Percentiles rank a stretch among this genome's conserved stretches.
Conservation (phyloP, 2,329 filamentous ascomycete genomes). For the Talaromyces sp. region DNA sequence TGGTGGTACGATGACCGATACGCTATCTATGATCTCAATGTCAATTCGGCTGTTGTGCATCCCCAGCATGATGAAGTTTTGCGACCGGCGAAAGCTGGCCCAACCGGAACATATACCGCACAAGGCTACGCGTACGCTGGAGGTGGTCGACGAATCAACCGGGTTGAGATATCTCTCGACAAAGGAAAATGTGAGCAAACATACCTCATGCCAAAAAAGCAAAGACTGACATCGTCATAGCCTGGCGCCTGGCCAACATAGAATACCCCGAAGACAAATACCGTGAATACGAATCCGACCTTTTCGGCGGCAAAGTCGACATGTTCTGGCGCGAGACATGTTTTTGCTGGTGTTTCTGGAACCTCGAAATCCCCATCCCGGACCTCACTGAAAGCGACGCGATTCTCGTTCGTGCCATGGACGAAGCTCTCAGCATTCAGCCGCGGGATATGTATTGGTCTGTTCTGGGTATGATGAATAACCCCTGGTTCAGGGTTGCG, state of each 20-base stretch:
- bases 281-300: conserved; percentile 59
- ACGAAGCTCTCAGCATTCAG: conserved; percentile 82
- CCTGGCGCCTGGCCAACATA: conserved; percentile 74
- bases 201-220: not conserved
- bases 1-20: conserved; percentile 90
- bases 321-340: conserved; percentile 76
- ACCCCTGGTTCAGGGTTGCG: conserved; percentile 83
- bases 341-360: conserved; percentile 95
- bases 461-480: conserved; percentile 97
- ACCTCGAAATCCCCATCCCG: conserved; percentile 63
- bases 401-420: conserved; percentile 82
- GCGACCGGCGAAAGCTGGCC: conserved; percentile 46
- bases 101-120: conserved; percentile 57
- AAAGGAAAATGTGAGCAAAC: conserved; percentile 61
- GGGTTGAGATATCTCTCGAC: conserved; percentile 80
- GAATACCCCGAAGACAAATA: conserved; percentile 85
- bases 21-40: conserved; percentile 87
- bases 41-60: conserved; percentile 78
- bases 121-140: conserved; percentile 87
- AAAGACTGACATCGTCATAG: conserved; percentile 22
- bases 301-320: conserved; percentile 76
- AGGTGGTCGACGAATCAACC: conserved; percentile 77
- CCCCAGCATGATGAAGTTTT: conserved; percentile 75
- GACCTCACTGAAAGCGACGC: conserved; percentile 66
- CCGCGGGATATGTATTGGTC: conserved; percentile 96